phyloP scores from a whole-genome alignment of 78 protist species.

The Ministeria vibrans region DNA sequence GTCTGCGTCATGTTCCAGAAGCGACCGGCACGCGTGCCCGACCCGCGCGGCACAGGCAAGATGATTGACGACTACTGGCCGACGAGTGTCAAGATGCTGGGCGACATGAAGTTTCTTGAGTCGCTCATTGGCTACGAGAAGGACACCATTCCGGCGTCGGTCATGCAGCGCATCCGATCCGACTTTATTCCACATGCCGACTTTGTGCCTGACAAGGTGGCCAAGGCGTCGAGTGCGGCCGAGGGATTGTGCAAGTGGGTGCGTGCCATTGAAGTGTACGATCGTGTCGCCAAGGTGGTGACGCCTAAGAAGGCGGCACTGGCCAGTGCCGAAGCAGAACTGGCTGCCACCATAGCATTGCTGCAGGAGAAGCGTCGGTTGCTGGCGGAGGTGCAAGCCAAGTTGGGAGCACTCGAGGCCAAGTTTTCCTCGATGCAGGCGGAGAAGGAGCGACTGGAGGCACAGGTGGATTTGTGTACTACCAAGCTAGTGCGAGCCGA shows the following conservation, averaged over 20 bases:
- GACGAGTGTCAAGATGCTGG: slow-evolving; percentile 38
- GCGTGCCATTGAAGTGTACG: slow-evolving; percentile 59
- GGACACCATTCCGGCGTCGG: slow-evolving; percentile 55
- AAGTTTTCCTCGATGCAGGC: background rate
- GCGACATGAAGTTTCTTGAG: slow-evolving; percentile 35
- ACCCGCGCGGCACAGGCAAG: slow-evolving; percentile 14
- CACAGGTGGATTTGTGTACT: slow-evolving; percentile 25
- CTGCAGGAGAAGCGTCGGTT: slow-evolving; percentile 8
- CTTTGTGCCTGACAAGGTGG: slow-evolving; percentile 46
- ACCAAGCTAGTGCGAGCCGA: slow-evolving; percentile 63
- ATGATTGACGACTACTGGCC: slow-evolving; percentile 58
- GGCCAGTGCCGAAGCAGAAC: slow-evolving; percentile 33
- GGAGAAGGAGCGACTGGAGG: slow-evolving; percentile 35
- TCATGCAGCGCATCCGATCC: slow-evolving; percentile 33
- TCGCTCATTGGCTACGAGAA: slow-evolving; percentile 40
- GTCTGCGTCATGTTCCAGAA: slow-evolving; percentile 55
- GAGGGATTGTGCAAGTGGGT: slow-evolving; percentile 82
- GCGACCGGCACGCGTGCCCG: slow-evolving; percentile 26
- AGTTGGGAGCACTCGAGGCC: slow-evolving; percentile 11
- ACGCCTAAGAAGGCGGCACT: slow-evolving; percentile 38
- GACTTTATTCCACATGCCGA: slow-evolving; percentile 26
- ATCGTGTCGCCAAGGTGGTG: slow-evolving; percentile 50
- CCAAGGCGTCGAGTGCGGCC: slow-evolving; percentile 55
- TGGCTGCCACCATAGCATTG: slow-evolving; percentile 13
- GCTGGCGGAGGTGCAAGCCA: slow-evolving; percentile 19